Base-by-base conservation (phyloP, 1,284 basidiomycete species). In the Leccinum insigne region DNA sequence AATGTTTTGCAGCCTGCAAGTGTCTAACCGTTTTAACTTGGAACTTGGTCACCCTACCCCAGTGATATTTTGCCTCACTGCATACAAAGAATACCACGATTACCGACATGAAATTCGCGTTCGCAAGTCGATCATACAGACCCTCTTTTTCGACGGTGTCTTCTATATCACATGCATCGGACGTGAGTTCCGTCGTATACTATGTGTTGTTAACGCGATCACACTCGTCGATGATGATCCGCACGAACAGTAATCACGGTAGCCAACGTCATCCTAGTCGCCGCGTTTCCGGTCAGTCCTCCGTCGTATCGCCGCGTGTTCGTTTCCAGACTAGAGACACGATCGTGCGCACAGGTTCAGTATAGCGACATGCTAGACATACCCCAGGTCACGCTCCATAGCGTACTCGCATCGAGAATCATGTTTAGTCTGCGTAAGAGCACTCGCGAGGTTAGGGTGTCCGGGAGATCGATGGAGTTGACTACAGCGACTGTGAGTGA, bases 141-240 rank as follows among this genome's bases (percentile, higher is more conserved):
- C 47, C 11, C 16, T 61, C n/a, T 61, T 61, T 47, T 35, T 56
- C 2, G 60, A 61, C 11, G 18, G 60, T 9, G 29, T 61, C 11
- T 61, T 61, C 60, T 61, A 61, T 61, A 16, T 56, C 18, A 16
- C 13, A 29, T 61, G 60, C 47, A 61, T 61, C 9, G 26, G n/a
- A 23, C 47, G 60, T 61, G 16, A 54, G 60, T 61, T 49, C 7
- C 18, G 10, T 32, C 4, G 16, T 29, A 9, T 54, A 13, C 8
- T 26, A 13, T 56, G 10, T 10, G 26, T n/a, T n/a, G 2, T 60
- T 18, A 4, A 32, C 11, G 18, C n/a, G 9, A 10, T 21, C 49
- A 14, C 1, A 23, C 35, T 38, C 40, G 13, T 40, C 40, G 14
- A 40, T 4, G 14, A 54, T 54, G 23, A 14, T 54, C 23, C 52